These are phyloP conservation scores for Sporothrix euskadiensis DNA, from an alignment of 2,329 filamentous ascomycete species.

Conservation along the genomic window DNA sequence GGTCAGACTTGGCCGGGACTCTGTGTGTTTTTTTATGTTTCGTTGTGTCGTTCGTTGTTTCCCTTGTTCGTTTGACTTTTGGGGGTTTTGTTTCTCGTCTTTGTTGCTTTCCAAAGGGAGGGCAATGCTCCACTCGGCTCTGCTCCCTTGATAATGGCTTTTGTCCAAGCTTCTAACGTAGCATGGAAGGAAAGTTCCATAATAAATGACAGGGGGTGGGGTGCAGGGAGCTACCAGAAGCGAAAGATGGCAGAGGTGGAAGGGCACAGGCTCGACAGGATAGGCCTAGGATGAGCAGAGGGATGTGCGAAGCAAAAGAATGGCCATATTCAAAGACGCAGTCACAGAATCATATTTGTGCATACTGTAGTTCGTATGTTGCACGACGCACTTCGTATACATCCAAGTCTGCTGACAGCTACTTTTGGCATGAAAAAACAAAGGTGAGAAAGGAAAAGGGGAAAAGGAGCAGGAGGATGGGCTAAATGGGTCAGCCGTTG, in stretches of 20 bases:
- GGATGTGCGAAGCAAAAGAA: neutral
- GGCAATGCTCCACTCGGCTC: slow-evolving; percentile 26
- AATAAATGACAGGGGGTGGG: slow-evolving; percentile 9
- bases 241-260: neutral
- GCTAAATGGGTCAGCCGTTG: slow-evolving; percentile 23
- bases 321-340: neutral
- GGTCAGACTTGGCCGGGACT: neutral
- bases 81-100: neutral
- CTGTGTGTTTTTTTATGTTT: no score
- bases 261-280: neutral
- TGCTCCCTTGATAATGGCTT: slow-evolving; percentile 27
- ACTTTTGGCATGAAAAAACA: neutral
- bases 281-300: neutral
- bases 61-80: neutral
- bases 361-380: neutral
- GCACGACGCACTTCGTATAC: neutral
- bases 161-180: slow-evolving; percentile 7
- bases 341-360: neutral
- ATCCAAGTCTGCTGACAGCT: neutral
- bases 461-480: neutral
- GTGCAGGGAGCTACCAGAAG: neutral
- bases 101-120: slow-evolving; percentile 17
- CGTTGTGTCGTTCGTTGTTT: neutral
- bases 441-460: neutral
- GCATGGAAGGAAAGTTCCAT: neutral